Evolutionary conservation across 352 stramenopile genomes (phyloP).

Genomic region (Globisporangium paddicum): DNA sequence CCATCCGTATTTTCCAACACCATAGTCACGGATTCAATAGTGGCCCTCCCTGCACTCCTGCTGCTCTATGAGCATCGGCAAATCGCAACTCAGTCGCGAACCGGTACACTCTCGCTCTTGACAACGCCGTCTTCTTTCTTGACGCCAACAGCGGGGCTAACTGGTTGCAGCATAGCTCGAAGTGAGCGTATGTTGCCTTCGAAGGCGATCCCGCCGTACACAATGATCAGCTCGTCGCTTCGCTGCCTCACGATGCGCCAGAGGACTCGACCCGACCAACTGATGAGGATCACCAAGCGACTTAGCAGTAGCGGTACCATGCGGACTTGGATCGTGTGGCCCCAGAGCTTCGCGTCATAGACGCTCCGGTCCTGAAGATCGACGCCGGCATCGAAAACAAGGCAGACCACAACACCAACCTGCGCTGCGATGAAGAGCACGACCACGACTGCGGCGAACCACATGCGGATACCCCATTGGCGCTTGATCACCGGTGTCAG

Average conservation of each 20-base stretch:
- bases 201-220: conserved; percentile 7
- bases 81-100: background rate
- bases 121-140: background rate
- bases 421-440: conserved; percentile 4
- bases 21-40: background rate
- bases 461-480: background rate
- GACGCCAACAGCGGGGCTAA: background rate
- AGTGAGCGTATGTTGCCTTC: background rate
- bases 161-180: background rate
- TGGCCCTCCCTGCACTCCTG: no score
- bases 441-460: conserved; percentile 1
- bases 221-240: conserved; percentile 13
- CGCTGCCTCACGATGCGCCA: conserved; percentile 1
- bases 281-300: conserved; percentile 6
- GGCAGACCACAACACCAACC: background rate
- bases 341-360: background rate
- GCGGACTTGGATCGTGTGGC: background rate
- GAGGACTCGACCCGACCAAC: conserved; percentile 10
- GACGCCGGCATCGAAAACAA: conserved; percentile 4
- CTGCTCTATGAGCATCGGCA: no score
- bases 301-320: conserved; percentile 7
- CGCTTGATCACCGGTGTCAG: conserved; percentile 8
- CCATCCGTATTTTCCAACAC: no score
- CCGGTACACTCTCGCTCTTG: background rate
- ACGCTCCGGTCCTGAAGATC: conserved; percentile 4